These are phyloP conservation scores for Gryganskiella cystojenkinii DNA, from an alignment of 192 early-diverging fungal species.

Conservation along the genomic window DNA sequence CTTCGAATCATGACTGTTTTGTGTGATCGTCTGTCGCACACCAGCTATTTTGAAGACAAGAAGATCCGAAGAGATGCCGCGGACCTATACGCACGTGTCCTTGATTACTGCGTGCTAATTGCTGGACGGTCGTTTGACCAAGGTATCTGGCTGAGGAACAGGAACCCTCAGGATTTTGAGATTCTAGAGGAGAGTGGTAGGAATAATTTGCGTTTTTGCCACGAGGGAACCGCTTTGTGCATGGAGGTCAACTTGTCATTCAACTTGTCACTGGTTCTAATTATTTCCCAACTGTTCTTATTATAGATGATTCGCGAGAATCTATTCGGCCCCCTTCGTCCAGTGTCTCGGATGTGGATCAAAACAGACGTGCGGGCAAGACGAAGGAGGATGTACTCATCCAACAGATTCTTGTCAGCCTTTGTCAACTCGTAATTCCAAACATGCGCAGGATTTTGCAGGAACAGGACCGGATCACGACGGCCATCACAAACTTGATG, in stretches of 20 bases:
- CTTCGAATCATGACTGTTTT: constrained; percentile 68
- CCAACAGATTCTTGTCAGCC: constrained; percentile 62
- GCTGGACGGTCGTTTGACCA: constrained; percentile 83
- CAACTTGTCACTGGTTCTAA: too few relatives aligned
- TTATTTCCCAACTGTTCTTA: not conserved
- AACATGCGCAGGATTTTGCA: constrained; percentile 72
- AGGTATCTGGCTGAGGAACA: constrained; percentile 68
- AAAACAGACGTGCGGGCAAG: constrained; percentile 56
- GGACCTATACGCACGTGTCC: constrained; percentile 65
- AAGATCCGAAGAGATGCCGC: constrained; percentile 66
- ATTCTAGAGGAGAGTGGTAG: constrained; percentile 34
- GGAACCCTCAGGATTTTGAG: constrained; percentile 57
- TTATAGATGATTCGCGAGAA: constrained; percentile 38
- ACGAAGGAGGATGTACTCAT: constrained; percentile 74
- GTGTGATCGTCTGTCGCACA: constrained; percentile 61
- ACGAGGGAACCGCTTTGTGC: not conserved
- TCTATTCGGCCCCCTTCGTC: constrained; percentile 37
- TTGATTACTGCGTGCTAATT: constrained; percentile 82
- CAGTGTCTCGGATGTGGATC: constrained; percentile 54
- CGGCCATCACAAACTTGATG: constrained; percentile 75
- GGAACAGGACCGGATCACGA: constrained; percentile 79
- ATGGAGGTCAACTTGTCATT: too few relatives aligned
- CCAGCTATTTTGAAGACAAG: constrained; percentile 68
- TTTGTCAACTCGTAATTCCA: constrained; percentile 71
- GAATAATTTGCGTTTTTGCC: not conserved